Evolutionary conservation across 768 basidiomycete species (phyloP).

Genomic region (Leccinellum rugosiceps): DNA sequence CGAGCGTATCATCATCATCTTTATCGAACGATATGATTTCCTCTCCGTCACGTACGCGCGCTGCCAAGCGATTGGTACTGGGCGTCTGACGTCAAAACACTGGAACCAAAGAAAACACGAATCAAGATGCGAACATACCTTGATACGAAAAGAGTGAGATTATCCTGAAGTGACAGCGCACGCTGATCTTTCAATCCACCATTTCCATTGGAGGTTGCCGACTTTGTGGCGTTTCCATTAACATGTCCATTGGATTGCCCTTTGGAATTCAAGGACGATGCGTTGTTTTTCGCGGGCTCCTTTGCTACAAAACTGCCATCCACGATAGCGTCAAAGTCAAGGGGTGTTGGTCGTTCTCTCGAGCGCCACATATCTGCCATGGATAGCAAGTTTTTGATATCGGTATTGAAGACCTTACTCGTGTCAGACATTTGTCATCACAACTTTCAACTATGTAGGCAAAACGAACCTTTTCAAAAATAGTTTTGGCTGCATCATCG

Average conservation of each 20-base stretch:
- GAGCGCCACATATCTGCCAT: conserved; percentile 99
- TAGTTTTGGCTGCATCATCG: conserved; percentile 58
- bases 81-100: conserved; percentile 6
- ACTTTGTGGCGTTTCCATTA: conserved; percentile 11
- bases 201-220: conserved; percentile 10
- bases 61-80: conserved; percentile 79
- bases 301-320: conserved; percentile 55
- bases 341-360: conserved; percentile 78
- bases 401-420: conserved; percentile 77
- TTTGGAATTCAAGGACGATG: conserved; percentile 17
- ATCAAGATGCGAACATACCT: conserved; percentile 51
- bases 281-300: conserved; percentile 18
- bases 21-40: conserved; percentile 89
- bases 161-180: conserved; percentile 73
- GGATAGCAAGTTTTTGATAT: conserved; percentile 82
- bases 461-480: conserved; percentile 76
- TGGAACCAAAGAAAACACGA: not conserved
- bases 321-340: conserved; percentile 77
- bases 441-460: not conserved
- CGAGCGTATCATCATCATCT: conserved; percentile 94
- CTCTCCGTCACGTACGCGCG: conserved; percentile 62
- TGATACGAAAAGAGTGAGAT: conserved; percentile 75
- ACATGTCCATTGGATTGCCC: conserved; percentile 25
- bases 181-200: conserved; percentile 77
- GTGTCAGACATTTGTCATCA: not conserved